Conservation (phyloP, 108 stramenopile species). For the Nitzschia palea region DNA sequence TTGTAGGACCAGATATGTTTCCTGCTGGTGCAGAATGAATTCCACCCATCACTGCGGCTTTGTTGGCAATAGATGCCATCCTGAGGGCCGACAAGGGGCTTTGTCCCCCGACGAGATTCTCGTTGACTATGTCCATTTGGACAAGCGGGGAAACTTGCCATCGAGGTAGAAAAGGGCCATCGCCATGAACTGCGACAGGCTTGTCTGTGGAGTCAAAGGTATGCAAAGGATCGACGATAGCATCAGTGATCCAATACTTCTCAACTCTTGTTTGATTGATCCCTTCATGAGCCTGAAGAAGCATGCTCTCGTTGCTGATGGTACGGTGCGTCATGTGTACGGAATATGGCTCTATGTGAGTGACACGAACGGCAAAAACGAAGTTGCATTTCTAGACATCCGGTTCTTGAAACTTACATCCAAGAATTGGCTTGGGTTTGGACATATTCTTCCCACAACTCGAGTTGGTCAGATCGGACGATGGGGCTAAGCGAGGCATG, state of each 20-base stretch:
- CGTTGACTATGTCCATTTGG: neutral
- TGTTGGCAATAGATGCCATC: neutral
- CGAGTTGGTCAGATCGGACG: neutral
- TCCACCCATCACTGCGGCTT: neutral
- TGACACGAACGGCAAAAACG: no score
- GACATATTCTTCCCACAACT: conserved; percentile 2
- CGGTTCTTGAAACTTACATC: conserved; percentile 15
- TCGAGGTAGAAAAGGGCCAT: neutral
- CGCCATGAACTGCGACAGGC: neutral
- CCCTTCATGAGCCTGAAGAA: no score
- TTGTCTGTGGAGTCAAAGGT: neutral
- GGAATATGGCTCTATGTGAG: no score
- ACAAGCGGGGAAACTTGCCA: conserved; percentile 3
- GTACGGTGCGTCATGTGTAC: no score
- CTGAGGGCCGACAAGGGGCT: neutral
- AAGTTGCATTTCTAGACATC: no score
- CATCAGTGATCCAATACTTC: neutral
- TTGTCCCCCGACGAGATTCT: neutral
- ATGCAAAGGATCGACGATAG: conserved; percentile 4
- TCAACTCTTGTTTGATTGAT: neutral
- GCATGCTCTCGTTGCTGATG: no score
- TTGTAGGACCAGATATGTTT: neutral
- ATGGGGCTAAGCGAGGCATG: neutral
- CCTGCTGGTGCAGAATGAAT: neutral
- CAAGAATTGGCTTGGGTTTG: neutral